Conservation (phyloP, 2,329 filamentous ascomycete genomes). For the Fusarium sambucinum region DNA sequence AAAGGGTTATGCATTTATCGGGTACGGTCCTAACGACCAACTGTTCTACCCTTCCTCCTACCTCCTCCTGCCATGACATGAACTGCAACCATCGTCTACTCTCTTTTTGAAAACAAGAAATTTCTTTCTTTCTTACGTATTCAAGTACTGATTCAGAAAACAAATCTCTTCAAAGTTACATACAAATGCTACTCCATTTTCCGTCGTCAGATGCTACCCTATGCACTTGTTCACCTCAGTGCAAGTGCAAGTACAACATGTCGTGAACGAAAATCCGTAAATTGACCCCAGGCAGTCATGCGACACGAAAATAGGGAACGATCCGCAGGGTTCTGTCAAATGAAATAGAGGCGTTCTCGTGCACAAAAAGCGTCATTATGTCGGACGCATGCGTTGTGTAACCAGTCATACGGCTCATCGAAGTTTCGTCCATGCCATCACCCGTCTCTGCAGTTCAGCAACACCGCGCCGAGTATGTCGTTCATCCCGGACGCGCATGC, state of each 20-base stretch:
- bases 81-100: not conserved
- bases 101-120: not conserved
- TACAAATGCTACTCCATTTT: not conserved
- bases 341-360: not conserved
- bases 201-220: not conserved
- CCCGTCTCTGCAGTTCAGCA: constrained; percentile 31
- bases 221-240: not conserved
- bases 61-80: not conserved
- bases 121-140: not conserved
- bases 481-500: not conserved
- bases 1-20: constrained; percentile 33
- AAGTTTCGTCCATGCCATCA: constrained; percentile 40
- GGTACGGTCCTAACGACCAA: not conserved
- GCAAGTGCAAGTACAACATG: constrained; percentile 4
- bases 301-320: not conserved
- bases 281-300: not conserved
- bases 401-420: constrained; percentile 36
- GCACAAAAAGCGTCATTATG: constrained; percentile 12
- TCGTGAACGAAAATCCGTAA: not conserved
- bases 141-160: not conserved
- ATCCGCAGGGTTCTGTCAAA: not conserved
- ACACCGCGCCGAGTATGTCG: constrained; percentile 5
- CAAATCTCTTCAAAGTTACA: not conserved
- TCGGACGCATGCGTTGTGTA: constrained; percentile 7
- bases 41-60: not conserved